Evolutionary conservation across 2,329 filamentous ascomycete genomes (phyloP).

Genomic region (Dryadomyces quercivorus): DNA sequence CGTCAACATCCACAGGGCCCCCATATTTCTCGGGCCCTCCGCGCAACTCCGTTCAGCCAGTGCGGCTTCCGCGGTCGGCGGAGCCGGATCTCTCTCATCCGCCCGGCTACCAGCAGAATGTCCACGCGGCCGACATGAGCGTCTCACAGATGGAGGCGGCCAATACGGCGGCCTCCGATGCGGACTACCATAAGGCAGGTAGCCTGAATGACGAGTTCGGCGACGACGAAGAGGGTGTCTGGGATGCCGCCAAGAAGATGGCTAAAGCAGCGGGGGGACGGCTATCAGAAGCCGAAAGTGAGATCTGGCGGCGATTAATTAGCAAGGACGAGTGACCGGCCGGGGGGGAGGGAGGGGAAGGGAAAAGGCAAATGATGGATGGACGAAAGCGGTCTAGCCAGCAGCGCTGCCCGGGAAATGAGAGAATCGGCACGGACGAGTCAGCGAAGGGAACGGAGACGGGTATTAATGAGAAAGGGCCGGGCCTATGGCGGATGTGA

Average conservation of each 20-base stretch:
- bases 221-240: slow-evolving; percentile 35
- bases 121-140: slow-evolving; percentile 37
- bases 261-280: slow-evolving; percentile 43
- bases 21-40: neutral
- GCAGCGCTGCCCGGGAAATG: neutral
- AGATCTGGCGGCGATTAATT: slow-evolving; percentile 53
- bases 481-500: neutral
- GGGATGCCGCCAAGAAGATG: slow-evolving; percentile 45
- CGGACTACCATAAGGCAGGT: too few relatives aligned
- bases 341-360: neutral
- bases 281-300: slow-evolving; percentile 44
- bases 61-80: neutral
- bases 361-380: neutral
- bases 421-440: neutral
- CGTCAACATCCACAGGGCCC: slow-evolving; percentile 25
- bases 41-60: too few relatives aligned
- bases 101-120: slow-evolving; percentile 45
- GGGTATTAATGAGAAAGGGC: neutral
- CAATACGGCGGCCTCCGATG: neutral
- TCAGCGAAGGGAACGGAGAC: too few relatives aligned
- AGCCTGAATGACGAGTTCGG: slow-evolving; percentile 13
- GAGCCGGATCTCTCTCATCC: slow-evolving; percentile 27
- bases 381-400: neutral
- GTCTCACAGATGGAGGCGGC: neutral
- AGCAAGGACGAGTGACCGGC: slow-evolving; percentile 35